Conservation (phyloP, 2,329 filamentous ascomycete genomes). For the Aspergillus felis region DNA sequence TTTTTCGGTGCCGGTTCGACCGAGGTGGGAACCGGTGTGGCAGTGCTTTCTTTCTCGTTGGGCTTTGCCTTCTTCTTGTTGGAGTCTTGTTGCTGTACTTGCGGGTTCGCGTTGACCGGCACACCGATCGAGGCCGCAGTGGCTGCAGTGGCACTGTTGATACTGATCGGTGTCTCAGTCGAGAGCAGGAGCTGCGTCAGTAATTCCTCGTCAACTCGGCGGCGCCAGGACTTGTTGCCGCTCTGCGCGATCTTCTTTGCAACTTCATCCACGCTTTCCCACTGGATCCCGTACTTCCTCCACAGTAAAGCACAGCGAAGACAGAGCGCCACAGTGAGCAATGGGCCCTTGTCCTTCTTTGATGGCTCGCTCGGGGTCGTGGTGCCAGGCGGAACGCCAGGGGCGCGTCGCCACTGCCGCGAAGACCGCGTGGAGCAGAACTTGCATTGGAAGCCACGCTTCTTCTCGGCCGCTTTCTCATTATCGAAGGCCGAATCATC, state of each 20-base stretch:
- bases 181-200: conserved; percentile 44
- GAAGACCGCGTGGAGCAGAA: conserved; percentile 80
- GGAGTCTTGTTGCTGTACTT: conserved; percentile 44
- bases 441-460: conserved; percentile 86
- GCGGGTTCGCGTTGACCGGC: conserved; percentile 32
- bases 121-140: conserved; percentile 43
- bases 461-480: conserved; percentile 73
- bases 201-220: conserved; percentile 87
- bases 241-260: conserved; percentile 78
- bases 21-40: conserved; percentile 42
- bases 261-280: conserved; percentile 89
- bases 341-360: conserved; percentile 69
- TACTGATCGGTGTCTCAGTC: conserved; percentile 43
- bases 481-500: conserved; percentile 96
- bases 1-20: conserved; percentile 56
- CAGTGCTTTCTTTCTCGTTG: conserved; percentile 48
- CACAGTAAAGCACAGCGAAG: conserved; percentile 87
- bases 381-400: conserved; percentile 68
- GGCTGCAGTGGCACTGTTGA: conserved; percentile 40
- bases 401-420: conserved; percentile 87
- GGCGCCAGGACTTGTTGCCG: conserved; percentile 79
- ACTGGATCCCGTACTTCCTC: conserved; percentile 93
- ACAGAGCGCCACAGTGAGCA: conserved; percentile 78
- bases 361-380: conserved; percentile 63
- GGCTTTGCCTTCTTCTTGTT: conserved; percentile 60